phyloP scores from a whole-genome alignment of 495 filamentous ascomycete species.

The Penicillium bovifimosum region DNA sequence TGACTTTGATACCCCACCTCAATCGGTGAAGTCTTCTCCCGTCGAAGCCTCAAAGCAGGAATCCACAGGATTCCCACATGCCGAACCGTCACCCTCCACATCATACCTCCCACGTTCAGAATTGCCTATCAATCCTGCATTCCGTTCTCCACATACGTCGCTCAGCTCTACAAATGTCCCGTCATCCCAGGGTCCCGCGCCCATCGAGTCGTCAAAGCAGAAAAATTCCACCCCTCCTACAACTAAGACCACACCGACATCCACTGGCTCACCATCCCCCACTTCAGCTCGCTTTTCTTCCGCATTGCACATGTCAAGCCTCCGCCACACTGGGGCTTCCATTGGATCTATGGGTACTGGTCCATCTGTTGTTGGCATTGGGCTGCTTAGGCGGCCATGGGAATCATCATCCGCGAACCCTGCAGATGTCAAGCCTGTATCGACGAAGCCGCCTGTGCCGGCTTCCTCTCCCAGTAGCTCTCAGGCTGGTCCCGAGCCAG shows the following conservation, averaged over 20 bases:
- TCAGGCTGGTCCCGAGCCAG: too few relatives aligned
- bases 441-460: background rate
- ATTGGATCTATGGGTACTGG: background rate
- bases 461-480: background rate
- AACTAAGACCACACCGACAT: background rate
- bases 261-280: background rate
- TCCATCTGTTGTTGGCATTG: slow-evolving; percentile 1
- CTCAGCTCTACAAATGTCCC: background rate
- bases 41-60: background rate
- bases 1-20: background rate
- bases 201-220: background rate
- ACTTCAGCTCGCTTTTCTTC: background rate
- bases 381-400: background rate
- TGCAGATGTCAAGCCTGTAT: background rate
- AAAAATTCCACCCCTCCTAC: background rate
- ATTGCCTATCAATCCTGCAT: background rate
- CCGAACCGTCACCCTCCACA: background rate
- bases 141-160: background rate
- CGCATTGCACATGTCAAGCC: background rate
- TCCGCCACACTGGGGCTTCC: background rate
- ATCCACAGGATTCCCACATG: too few relatives aligned
- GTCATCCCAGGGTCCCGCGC: background rate
- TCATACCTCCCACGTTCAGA: background rate
- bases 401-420: background rate
- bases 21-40: background rate